These are phyloP conservation scores for Solanum lycopersicoides DNA, from an alignment of 257 asterid genomes.

Conservation along the genomic window DNA sequence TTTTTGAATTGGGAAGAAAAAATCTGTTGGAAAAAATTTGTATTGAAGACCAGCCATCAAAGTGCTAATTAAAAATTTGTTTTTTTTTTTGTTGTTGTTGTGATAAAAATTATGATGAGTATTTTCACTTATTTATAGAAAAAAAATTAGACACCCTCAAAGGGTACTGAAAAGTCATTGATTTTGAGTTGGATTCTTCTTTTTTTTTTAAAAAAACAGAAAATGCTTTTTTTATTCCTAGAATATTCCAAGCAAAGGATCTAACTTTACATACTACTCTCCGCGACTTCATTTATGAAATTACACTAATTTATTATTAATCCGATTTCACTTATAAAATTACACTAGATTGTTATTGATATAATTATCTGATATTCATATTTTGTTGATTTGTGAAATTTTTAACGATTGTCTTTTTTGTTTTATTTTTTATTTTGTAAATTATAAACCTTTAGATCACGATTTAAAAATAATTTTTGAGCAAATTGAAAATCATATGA, in stretches of 20 bases:
- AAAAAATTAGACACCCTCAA: neutral
- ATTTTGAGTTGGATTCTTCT: neutral
- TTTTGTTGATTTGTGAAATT: neutral
- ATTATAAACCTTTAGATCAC: neutral
- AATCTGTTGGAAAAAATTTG: conserved; percentile 52
- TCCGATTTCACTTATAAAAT: too few species aligned
- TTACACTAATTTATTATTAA: too few species aligned
- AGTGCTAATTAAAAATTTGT: neutral
- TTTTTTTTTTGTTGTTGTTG: neutral
- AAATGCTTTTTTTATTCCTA: neutral
- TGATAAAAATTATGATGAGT: neutral
- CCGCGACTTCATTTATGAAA: too few species aligned
- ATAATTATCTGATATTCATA: neutral
- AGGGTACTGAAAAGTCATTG: neutral
- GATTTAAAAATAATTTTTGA: neutral
- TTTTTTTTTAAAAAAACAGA: too few species aligned
- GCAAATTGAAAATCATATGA: neutral
- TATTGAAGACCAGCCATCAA: conserved; percentile 56
- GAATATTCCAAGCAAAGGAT: neutral
- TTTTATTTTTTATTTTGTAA: neutral
- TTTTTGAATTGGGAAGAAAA: conserved; percentile 32
- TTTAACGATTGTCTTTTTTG: neutral
- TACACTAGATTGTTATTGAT: too few species aligned
- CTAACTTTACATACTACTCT: neutral
- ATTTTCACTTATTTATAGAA: neutral